Evolutionary conservation across 176 grass and related monocot species (phyloP), one percentile per base, ranked within the genome.

Genomic region (Themeda triandra): DNA sequence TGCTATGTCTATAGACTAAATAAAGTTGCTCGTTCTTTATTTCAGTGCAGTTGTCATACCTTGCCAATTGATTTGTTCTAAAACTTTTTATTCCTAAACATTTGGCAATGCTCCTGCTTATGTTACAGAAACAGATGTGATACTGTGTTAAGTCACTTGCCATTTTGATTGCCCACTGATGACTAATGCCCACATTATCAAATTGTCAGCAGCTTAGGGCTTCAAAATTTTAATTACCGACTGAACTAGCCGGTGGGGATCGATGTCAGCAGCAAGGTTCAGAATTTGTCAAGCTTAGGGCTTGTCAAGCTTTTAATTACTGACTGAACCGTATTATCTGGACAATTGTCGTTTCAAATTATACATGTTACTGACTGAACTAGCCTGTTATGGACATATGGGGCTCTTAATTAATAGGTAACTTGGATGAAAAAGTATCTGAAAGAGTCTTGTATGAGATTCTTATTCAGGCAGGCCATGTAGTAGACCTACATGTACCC

Each of bases 371-470:
- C n/a, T n/a, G n/a, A 32, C 11, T 56, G 12, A 40, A 67, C 42
- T 24, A 77, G 10, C 23, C 18, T 66, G 25, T 35, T 35, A 35
- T 35, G 33, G 2, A 30, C 41, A 24, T 51, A 53, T 48, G 9
- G 35, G 27, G 51, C 49, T 80, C 30, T 80, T 79, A 63, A 83
- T n/a, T n/a, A n/a, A 86, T 86, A 98, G 96, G 96, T 90, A 99
- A 99, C 91, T 94, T 99, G 93, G 93, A 99, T 87, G 96, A 99
- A 77, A 99, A 87, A 80, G 88, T 96, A 29, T 79, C 87, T 24
- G 96, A 99, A 78, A 93, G 77, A 82, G 88, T 99, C 24, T 83
- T 99, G 59, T 94, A 99, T 84, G 96, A 99, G 63, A 99, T 99
- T 86, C 85, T 95, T 87, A 92, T 99, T 82, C 96, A 99, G 90